Evolutionary conservation across 495 filamentous ascomycete species (phyloP).

Genomic region (Tetracladium marchalianum): DNA sequence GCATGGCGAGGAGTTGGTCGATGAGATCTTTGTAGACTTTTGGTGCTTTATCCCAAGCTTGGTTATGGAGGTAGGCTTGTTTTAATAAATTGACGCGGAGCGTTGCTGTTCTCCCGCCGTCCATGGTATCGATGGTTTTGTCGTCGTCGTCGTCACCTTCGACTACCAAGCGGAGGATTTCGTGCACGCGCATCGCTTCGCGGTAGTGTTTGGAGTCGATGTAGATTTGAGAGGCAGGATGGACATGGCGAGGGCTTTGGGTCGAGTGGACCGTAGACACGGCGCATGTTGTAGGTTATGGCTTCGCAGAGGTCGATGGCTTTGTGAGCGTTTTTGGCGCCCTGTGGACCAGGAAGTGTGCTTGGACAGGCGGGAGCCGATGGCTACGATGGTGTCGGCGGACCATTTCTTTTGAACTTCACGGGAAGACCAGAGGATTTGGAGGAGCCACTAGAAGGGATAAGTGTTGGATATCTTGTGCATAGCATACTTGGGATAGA

Average conservation of each 20-base stretch:
- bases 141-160: constrained; percentile 33
- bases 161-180: constrained; percentile 37
- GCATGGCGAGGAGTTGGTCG: constrained; percentile 12
- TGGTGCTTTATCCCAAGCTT: constrained; percentile 24
- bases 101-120: constrained; percentile 24
- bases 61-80: constrained; percentile 26
- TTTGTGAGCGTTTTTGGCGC: constrained; percentile 13
- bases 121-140: constrained; percentile 14
- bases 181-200: constrained; percentile 44
- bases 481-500: background rate
- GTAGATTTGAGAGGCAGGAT: constrained; percentile 43
- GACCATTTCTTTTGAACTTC: constrained; percentile 50
- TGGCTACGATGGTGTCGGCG: constrained; percentile 38
- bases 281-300: constrained; percentile 55
- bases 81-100: constrained; percentile 40
- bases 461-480: background rate
- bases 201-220: constrained; percentile 37
- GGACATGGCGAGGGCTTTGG: constrained; percentile 43
- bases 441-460: constrained; percentile 35
- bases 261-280: constrained; percentile 46
- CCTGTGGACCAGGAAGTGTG: constrained; percentile 36
- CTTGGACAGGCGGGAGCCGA: constrained; percentile 50
- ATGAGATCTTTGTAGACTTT: constrained; percentile 2
- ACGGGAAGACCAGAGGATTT: constrained; percentile 49
- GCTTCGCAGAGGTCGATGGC: constrained; percentile 47